Conservation (phyloP, 768 basidiomycete genomes). For the Kwoniella dejecticola region DNA sequence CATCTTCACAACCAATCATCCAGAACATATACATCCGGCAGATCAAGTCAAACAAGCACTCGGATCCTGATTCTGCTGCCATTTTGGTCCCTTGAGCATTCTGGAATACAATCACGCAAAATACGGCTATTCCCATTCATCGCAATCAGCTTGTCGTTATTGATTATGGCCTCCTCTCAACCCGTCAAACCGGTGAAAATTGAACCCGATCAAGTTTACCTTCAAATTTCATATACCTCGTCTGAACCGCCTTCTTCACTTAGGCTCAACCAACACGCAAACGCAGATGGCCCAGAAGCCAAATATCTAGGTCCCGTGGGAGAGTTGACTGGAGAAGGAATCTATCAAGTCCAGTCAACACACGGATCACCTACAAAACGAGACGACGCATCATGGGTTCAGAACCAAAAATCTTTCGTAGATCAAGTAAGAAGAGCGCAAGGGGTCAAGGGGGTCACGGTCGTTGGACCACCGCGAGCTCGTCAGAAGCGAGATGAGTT, state of each 20-base stretch:
- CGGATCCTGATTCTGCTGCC: no score
- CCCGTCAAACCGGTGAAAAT: slow-evolving; percentile 38
- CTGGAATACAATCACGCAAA: background rate
- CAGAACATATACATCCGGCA: no score
- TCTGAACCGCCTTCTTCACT: slow-evolving; percentile 16
- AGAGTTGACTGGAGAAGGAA: slow-evolving; percentile 44
- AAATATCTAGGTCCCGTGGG: slow-evolving; percentile 41
- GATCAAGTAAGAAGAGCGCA: slow-evolving; percentile 23
- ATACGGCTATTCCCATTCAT: background rate
- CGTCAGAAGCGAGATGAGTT: slow-evolving; percentile 42
- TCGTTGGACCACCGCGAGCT: slow-evolving; percentile 39
- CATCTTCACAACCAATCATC: no score
- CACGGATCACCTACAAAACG: slow-evolving; percentile 24
- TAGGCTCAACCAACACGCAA: no score
- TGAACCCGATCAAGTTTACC: slow-evolving; percentile 34
- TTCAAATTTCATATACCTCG: slow-evolving; percentile 35
- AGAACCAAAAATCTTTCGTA: slow-evolving; percentile 5
- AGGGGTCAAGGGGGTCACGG: slow-evolving; percentile 38
- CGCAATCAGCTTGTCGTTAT: background rate
- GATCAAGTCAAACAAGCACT: no score
- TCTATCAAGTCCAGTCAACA: slow-evolving; percentile 30
- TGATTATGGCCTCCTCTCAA: slow-evolving; percentile 4
- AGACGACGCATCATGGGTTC: slow-evolving; percentile 10
- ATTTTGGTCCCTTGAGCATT: no score
- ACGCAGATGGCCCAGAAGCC: slow-evolving; percentile 2